Base-by-base conservation (phyloP, 495 filamentous ascomycete genomes). In the Xylaria intraflava region DNA sequence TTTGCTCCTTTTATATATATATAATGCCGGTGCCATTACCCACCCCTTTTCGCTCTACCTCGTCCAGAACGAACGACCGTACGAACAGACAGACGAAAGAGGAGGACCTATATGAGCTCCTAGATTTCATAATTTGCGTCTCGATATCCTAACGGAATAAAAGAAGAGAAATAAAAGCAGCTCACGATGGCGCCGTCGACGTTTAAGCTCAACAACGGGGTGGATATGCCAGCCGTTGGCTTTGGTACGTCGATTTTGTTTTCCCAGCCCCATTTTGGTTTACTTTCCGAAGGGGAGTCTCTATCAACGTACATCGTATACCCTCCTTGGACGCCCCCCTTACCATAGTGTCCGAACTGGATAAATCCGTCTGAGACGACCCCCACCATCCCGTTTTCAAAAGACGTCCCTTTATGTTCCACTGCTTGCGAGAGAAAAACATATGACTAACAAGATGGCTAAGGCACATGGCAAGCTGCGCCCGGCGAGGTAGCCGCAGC, bases 181-280 rank as follows among this genome's bases (percentile, higher is more conserved):
- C 35, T 59, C 57, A 72, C 39, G 30, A 81, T 81, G 77, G 66
- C 76, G 49, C 66, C 65, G 54, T 72, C 73, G 30, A 65, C 67
- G 19, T 85, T 84, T 70, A 85, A 83, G 62, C 81, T 93, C 60
- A 93, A 91, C 74, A 90, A 79, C 30, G 88, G 87, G 51, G 76
- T 78, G 33, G 72, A 80, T 54, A 90, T 93, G 62, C 88, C 88
- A 26, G 85, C 88, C 24, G 59, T 91, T 12, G 88, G 87, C 3
- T 73, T 91, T 9, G 86, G 86, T 76, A 81, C 47, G 59, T 81
- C 51, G 39, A 52, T 42, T 53, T n/a, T n/a, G n/a, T n/a, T 16
- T 41, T 47, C 6, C 3, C 11, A 9, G 4, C 27, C 9, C 27
- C 27, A 29, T 4, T 4, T 29, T 29, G 27, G 9, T 29, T 29